Percentiles rank a stretch among this genome's conserved stretches.
Evolutionary conservation across 768 basidiomycete genomes (phyloP).

Genomic region (Inosperma sp.): DNA sequence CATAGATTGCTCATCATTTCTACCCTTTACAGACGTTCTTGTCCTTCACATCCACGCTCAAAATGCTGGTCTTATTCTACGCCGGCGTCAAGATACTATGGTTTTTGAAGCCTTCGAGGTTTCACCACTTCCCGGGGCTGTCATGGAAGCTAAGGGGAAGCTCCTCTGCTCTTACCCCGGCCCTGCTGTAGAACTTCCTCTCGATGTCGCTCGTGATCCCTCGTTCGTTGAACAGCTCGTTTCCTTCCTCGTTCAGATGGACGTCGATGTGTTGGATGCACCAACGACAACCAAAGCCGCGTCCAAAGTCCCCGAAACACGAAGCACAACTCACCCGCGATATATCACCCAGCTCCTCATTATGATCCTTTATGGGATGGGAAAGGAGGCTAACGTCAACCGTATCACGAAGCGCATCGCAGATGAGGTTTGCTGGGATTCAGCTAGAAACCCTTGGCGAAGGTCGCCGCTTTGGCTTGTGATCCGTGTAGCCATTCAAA

Average conservation of each 20-base stretch:
- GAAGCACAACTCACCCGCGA: conserved; percentile 40
- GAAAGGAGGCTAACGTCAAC: conserved; percentile 23
- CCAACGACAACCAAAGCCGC: conserved; percentile 36
- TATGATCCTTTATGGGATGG: conserved; percentile 42
- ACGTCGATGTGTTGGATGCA: conserved; percentile 30
- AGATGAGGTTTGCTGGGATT: conserved; percentile 44
- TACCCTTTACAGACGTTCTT: conserved; percentile 32
- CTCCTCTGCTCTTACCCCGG: conserved; percentile 45
- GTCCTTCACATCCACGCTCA: conserved; percentile 40
- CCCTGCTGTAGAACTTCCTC: conserved; percentile 37
- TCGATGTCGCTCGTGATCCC: conserved; percentile 22
- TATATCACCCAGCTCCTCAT: conserved; percentile 48
- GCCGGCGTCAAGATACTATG: conserved; percentile 24
- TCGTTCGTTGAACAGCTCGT: conserved; percentile 33
- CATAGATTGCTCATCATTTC: not conserved
- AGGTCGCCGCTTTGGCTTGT: conserved; percentile 49
- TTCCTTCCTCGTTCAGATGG: conserved; percentile 37
- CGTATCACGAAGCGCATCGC: conserved; percentile 40
- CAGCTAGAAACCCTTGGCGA: conserved; percentile 41
- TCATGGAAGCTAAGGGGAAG: conserved; percentile 40
- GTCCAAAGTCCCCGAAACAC: conserved; percentile 30
- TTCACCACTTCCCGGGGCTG: conserved; percentile 30
- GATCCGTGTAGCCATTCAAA: conserved; percentile 44
- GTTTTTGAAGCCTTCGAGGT: conserved; percentile 46
- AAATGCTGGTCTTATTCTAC: conserved; percentile 44